Evolutionary conservation across 139 green algal genomes (phyloP).

Genomic region (Chlorella sp.): DNA sequence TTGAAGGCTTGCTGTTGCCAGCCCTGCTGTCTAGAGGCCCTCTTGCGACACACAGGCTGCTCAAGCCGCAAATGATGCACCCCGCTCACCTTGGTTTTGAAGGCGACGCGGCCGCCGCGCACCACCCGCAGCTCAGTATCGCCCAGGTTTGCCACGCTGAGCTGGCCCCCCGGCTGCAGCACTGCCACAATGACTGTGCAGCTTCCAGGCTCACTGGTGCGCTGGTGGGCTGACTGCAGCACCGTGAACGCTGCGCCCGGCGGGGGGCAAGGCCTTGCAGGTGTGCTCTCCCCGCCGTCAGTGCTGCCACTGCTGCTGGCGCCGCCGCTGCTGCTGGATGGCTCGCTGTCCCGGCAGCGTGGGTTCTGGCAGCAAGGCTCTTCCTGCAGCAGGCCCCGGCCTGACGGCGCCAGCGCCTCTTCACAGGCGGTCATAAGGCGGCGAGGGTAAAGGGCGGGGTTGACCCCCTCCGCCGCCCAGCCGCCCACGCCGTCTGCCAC

Average conservation of each 20-base stretch:
- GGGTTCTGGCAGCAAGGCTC: no score
- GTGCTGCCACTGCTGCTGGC: background rate
- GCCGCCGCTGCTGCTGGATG: background rate
- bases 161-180: slow-evolving; percentile 9
- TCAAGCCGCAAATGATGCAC: no score
- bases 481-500: slow-evolving; percentile 92
- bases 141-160: slow-evolving; percentile 84
- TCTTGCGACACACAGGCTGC: no score
- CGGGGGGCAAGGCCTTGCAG: background rate
- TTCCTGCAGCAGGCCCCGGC: no score
- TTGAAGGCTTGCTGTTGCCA: no score
- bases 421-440: slow-evolving; percentile 56
- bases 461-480: slow-evolving; percentile 89
- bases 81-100: slow-evolving; percentile 71
- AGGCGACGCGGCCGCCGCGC: slow-evolving; percentile 68
- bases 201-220: slow-evolving; percentile 42
- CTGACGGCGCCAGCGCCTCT: background rate
- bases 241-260: slow-evolving; percentile 11
- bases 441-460: slow-evolving; percentile 83
- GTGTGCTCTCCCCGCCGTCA: background rate
- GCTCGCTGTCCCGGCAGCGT: background rate
- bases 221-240: slow-evolving; percentile 47
- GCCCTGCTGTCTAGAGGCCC: no score
- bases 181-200: slow-evolving; percentile 44
- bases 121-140: slow-evolving; percentile 85